These are phyloP conservation scores for Thoreauomyces humboldtii DNA, from an alignment of 192 early-diverging fungal species.

Conservation along the genomic window DNA sequence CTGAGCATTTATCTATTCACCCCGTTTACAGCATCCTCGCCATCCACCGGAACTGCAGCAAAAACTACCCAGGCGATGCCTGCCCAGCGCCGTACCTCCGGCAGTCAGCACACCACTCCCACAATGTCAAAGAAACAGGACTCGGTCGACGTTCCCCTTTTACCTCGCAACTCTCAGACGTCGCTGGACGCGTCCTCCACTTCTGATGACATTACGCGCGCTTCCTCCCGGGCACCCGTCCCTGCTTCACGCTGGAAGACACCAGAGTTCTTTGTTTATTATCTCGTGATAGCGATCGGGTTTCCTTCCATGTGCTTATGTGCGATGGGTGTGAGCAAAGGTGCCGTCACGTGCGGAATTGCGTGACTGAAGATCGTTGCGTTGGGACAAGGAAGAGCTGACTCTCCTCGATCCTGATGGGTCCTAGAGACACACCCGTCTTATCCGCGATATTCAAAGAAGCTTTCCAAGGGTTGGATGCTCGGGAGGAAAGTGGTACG, in stretches of 20 bases:
- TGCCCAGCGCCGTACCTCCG: neutral
- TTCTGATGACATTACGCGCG: neutral
- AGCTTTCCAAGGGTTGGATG: conserved; percentile 69
- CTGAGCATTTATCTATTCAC: neutral
- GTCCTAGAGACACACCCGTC: conserved; percentile 28
- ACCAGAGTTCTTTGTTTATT: conserved; percentile 68
- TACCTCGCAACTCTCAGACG: neutral
- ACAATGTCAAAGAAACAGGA: neutral
- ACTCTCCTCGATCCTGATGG: neutral
- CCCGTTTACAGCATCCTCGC: neutral
- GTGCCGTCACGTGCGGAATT: too few relatives aligned
- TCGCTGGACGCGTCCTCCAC: neutral
- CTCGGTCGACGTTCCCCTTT: neutral
- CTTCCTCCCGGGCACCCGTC: neutral
- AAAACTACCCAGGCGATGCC: neutral
- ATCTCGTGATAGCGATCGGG: conserved; percentile 51
- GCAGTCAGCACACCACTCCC: neutral
- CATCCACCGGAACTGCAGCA: neutral
- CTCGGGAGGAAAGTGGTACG: conserved; percentile 60
- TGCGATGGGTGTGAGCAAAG: conserved; percentile 21
- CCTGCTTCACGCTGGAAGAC: neutral
- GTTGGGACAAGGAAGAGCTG: neutral
- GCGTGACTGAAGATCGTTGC: neutral
- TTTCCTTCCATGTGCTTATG: conserved; percentile 65
- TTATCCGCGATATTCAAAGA: conserved; percentile 40